These are phyloP conservation scores for Pseudozyma sp. DNA, from an alignment of 1,284 basidiomycete species.

Conservation along the genomic window DNA sequence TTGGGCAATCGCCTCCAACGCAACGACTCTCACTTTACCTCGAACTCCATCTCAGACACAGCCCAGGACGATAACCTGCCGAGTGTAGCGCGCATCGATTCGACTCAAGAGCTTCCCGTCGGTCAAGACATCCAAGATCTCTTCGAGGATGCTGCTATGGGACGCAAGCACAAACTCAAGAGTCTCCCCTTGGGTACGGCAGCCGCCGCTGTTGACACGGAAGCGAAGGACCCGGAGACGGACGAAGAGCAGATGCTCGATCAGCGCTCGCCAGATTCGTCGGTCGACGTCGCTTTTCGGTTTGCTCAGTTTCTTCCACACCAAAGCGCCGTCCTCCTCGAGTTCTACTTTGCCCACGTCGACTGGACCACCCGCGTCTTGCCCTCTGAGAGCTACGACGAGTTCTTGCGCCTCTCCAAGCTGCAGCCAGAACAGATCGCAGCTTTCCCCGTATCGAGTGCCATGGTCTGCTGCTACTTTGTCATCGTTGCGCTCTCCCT, in stretches of 20 bases:
- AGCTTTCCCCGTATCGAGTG: constrained; percentile 48
- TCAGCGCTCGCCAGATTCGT: constrained; percentile 45
- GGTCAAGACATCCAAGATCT: constrained; percentile 45
- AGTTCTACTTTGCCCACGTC: constrained; percentile 61
- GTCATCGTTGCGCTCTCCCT: constrained; percentile 62
- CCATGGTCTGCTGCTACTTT: constrained; percentile 59
- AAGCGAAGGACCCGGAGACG: constrained; percentile 26
- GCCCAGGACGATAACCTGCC: constrained; percentile 15
- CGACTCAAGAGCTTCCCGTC: constrained; percentile 20
- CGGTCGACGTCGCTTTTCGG: constrained; percentile 47
- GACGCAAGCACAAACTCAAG: constrained; percentile 43
- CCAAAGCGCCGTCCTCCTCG: constrained; percentile 37
- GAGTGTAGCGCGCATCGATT: constrained; percentile 4
- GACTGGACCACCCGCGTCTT: constrained; percentile 61
- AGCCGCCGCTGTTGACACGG: constrained; percentile 7
- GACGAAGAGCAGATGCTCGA: constrained; percentile 48
- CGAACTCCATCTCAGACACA: constrained; percentile 5
- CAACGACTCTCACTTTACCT: constrained; percentile 14
- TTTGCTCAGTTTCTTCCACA: constrained; percentile 42
- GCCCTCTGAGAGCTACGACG: constrained; percentile 21
- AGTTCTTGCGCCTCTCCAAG: constrained; percentile 35
- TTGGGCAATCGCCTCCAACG: constrained; percentile 1
- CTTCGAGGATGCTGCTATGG: constrained; percentile 50
- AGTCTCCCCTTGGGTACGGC: constrained; percentile 30
- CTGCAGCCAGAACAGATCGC: constrained; percentile 51